Evolutionary conservation across 225 moss, liverwort and hornwort species (phyloP).

Genomic region (Straminergon stramineum): DNA sequence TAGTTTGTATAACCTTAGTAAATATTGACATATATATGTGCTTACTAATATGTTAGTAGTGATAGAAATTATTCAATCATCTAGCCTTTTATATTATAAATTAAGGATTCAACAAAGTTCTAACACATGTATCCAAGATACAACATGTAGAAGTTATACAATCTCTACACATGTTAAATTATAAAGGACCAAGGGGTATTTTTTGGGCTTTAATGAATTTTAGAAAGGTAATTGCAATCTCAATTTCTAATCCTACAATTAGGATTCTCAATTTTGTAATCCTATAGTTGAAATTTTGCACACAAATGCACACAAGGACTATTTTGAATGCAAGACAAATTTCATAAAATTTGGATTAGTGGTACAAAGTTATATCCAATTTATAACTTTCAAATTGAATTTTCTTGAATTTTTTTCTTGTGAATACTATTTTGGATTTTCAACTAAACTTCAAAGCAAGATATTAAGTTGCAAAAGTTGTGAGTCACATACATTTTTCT

Average conservation of each 20-base stretch:
- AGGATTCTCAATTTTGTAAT: neutral
- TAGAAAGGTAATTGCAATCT: neutral
- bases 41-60: neutral
- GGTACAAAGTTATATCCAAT: neutral
- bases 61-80: neutral
- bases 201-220: neutral
- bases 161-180: neutral
- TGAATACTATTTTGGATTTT: neutral
- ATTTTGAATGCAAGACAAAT: too few relatives aligned
- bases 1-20: neutral
- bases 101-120: neutral
- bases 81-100: neutral
- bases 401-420: neutral
- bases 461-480: neutral
- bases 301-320: neutral
- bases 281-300: neutral
- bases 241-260: neutral
- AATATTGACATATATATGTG: neutral
- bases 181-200: neutral
- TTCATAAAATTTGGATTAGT: neutral
- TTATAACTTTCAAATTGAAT: too few relatives aligned
- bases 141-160: neutral
- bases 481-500: neutral
- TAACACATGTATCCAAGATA: neutral
- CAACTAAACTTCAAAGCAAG: neutral